phyloP scores from a whole-genome alignment of 1,139 yeast species.

The Suhomyces bokatorum region DNA sequence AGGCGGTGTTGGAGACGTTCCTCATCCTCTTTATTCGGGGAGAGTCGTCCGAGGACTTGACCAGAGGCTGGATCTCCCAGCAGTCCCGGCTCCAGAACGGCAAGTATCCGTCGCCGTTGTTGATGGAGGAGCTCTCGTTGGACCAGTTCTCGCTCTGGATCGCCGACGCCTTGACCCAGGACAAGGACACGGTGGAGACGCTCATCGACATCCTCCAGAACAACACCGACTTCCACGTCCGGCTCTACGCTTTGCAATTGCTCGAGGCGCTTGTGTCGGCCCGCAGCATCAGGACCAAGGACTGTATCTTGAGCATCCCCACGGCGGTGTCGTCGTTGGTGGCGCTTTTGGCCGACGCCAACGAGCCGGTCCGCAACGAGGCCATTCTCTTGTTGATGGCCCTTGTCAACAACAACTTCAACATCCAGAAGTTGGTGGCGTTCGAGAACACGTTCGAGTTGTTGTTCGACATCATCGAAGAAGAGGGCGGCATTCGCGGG shows the following conservation, averaged over 20 bases:
- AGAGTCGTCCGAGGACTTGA: conserved; percentile 50
- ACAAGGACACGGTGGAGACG: conserved; percentile 55
- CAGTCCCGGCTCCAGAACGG: conserved; percentile 80
- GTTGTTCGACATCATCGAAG: conserved; percentile 71
- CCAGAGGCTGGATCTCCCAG: conserved; percentile 70
- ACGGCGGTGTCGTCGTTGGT: conserved; percentile 80
- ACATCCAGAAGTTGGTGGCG: conserved; percentile 89
- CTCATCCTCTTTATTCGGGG: conserved; percentile 73
- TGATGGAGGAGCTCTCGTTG: conserved; percentile 56
- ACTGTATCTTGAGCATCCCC: conserved; percentile 69
- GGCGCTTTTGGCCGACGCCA: conserved; percentile 61
- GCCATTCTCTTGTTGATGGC: conserved; percentile 82
- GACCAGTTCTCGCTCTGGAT: conserved; percentile 95
- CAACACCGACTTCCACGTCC: conserved; percentile 66
- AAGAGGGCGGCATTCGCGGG: conserved; percentile 89
- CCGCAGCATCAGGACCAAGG: conserved; percentile 74
- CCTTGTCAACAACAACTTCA: conserved; percentile 76
- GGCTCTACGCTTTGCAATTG: conserved; percentile 79
- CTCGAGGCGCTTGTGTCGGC: conserved; percentile 81
- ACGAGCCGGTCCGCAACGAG: conserved; percentile 91
- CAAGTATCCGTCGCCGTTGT: conserved; percentile 77
- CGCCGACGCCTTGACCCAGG: conserved; percentile 88
- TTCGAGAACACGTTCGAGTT: conserved; percentile 91
- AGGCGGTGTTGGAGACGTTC: conserved; percentile 83
- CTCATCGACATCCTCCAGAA: conserved; percentile 57